Base-by-base conservation (phyloP, 352 stramenopile species). In the Stramenopiles sp. region DNA sequence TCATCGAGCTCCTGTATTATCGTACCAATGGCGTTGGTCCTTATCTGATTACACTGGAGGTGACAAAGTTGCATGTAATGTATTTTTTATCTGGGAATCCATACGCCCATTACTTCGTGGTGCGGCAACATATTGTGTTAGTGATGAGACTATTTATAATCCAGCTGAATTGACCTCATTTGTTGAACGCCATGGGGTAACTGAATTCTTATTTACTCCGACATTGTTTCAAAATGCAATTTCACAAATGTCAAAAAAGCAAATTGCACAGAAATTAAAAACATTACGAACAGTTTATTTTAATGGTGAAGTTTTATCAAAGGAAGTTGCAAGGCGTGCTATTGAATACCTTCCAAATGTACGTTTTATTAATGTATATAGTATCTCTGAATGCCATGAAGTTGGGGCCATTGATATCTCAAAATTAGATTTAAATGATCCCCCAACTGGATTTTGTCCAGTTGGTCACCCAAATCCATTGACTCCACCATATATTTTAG, bases 61-160 rank as follows among this genome's bases (percentile, higher is more conserved):
- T 7, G 87, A 91, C 83, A 78, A 86, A n/a, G 90, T 95, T 74
- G 92, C 91, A 30, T 95, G 88, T 73, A 92, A 95, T 80, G 91
- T 97, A 27, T 97, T 97, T 82, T 97, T 97, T 80, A 90, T 97
- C 0, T 97, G 93, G 93, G 93, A 97, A 79, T 82, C 94, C 69
- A 83, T 96, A 13, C 88, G 92, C 1, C 91, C 93, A 31, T 86
- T 97, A 80, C 87, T 96, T 33, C 86, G 89, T 33, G 94, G 94
- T 80, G 85, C 86, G 78, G 87, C 89, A n/a, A 85, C 94, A 38
- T 91, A 96, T 78, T 84, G 95, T 79, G 95, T 97, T 79, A 92
- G 91, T 1, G 90, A 96, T 78, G 90, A 93, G 79, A 87, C 88
- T 32, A 94, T 97, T 79, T 97, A 94, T 82, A 91, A 97, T 83